phyloP scores from a whole-genome alignment of 192 early-diverging fungal species.

The Anaeromyces robustus region DNA sequence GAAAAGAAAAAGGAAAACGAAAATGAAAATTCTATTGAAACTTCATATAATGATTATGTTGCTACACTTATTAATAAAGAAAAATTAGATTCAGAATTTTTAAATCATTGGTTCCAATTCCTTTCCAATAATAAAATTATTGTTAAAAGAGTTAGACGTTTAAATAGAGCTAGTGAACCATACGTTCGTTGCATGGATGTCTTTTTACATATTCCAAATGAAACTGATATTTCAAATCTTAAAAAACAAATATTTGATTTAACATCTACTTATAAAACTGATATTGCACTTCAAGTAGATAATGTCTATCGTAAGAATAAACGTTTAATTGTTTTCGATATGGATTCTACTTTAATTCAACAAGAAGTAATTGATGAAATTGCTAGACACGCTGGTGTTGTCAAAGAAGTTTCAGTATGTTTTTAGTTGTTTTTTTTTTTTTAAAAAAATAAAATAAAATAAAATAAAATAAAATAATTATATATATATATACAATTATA shows the following conservation, averaged over 20 bases:
- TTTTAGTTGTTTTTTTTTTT: too few relatives aligned
- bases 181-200: neutral
- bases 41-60: neutral
- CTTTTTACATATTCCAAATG: neutral
- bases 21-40: neutral
- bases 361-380: constrained; percentile 99
- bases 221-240: neutral
- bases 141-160: neutral
- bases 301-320: constrained; percentile 78
- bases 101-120: neutral
- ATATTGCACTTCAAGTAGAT: constrained; percentile 76
- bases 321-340: constrained; percentile 94
- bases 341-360: constrained; percentile 97
- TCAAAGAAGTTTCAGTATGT: constrained; percentile 75
- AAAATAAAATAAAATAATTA: too few relatives aligned
- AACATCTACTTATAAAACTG: constrained; percentile 32
- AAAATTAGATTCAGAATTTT: neutral
- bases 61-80: neutral
- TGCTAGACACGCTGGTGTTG: constrained; percentile 78
- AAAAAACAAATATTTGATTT: constrained; percentile 24
- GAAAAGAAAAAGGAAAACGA: neutral
- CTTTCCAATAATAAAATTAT: neutral
- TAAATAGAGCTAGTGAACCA: neutral
- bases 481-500: too few relatives aligned
- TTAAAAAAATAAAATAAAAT: too few relatives aligned